phyloP scores from a whole-genome alignment of 179 eudicot species.

The Silene noctiflora region DNA sequence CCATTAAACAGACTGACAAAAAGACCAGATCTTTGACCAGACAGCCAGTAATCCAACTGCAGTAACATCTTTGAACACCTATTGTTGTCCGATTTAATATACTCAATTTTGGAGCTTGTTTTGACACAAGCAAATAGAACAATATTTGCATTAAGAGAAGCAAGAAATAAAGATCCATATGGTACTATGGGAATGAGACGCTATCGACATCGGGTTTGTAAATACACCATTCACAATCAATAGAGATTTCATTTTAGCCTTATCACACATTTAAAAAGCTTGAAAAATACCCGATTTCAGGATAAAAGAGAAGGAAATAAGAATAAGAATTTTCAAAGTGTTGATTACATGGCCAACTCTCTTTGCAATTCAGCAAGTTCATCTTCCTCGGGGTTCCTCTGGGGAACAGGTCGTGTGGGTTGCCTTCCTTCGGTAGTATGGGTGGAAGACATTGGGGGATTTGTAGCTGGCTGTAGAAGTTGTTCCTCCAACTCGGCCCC shows the following conservation, averaged over 20 bases:
- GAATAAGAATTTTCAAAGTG: neutral
- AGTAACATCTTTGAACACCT: neutral
- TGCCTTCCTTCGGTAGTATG: conserved; percentile 38
- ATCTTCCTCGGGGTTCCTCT: conserved; percentile 59
- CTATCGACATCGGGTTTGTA: conserved; percentile 23
- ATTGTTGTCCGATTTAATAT: neutral
- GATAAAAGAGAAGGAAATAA: neutral
- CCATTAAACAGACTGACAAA: neutral
- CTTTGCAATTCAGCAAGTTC: conserved; percentile 79
- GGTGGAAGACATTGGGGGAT: conserved; percentile 34
- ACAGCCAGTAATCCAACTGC: neutral
- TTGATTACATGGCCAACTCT: conserved; percentile 61
- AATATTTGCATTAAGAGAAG: conserved; percentile 17
- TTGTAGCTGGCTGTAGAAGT: conserved; percentile 70
- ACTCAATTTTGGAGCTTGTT: too few relatives aligned
- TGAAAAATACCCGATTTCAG: neutral
- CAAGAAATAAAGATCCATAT: conserved; percentile 8
- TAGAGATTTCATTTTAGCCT: neutral
- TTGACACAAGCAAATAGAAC: conserved; percentile 8
- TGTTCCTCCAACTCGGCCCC: conserved; percentile 80
- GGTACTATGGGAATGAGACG: conserved; percentile 24
- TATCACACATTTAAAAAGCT: neutral
- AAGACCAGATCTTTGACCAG: neutral
- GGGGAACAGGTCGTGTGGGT: conserved; percentile 42
- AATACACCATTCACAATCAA: conserved; percentile 23